Evolutionary conservation across 352 stramenopile species (phyloP), one percentile per base, ranked within the genome.

Genomic region (Pythium phragmiticola): DNA sequence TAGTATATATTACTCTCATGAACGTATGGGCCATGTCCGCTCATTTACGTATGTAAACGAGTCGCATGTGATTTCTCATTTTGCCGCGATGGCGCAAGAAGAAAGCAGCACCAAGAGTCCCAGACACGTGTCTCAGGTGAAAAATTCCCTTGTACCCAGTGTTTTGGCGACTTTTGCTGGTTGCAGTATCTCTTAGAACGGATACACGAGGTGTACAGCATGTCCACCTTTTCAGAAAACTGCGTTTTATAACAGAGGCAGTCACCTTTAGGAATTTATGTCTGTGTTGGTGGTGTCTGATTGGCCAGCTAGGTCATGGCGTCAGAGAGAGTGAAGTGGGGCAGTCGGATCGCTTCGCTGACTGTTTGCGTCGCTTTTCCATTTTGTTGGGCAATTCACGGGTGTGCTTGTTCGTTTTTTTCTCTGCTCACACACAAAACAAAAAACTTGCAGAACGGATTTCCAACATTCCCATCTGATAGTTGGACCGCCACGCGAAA

Each of bases 251-350:
- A 9, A 30, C 23, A 28, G 52, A 48, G 41, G 19, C 4, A 17
- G 33, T 8, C 3, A 37, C 56, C 56, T 63, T 45, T 63, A 28
- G 23, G 7, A 45, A 12, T 49, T 2, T 1, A 63, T 63, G 48
- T 63, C 46, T 63, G 33, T 63, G 56, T 63, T 45, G 7, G 26
- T 12, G 21, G 16, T 26, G n/a, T 50, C 6, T 43, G 42, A 53
- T 61, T 56, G 28, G 49, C 5, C 49, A 8, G 2, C 13, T 4
- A 17, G 2, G 17, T 9, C 39, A 14, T 46, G 39, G 39, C 13
- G 13, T 19, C 39, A 46, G 13, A 21, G 17, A 19, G 39, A 17
- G 39, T 17, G 39, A 46, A 46, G 39, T 46, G 39, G 39, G 34
- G 11, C 34, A 13, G 34, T 14, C 39, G 14, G 39, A 16, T 46